A percentile compares a stretch with the other conserved stretches of the same genome.
phyloP scores from a whole-genome alignment of 768 basidiomycete genomes.

The Suillus brevipes region DNA sequence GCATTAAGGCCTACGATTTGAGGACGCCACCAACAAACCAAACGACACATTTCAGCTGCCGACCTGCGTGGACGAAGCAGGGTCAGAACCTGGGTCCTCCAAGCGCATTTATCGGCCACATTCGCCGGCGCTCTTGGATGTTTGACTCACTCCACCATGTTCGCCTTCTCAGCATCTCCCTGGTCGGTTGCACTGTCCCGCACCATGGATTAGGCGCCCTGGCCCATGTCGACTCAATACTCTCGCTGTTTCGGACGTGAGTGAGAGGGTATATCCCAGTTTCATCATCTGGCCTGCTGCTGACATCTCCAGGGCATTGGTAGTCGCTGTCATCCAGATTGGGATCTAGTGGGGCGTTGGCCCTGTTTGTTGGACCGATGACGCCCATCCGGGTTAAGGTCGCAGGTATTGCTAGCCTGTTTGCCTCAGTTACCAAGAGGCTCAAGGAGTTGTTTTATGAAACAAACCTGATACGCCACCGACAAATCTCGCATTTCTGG shows the following conservation, averaged over 20 bases:
- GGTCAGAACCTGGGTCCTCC: too few species aligned
- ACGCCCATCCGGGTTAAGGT: not conserved
- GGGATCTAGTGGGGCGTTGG: not conserved
- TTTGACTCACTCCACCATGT: not conserved
- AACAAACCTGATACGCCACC: not conserved
- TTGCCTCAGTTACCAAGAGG: not conserved
- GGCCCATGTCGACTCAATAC: not conserved
- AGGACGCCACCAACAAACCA: not conserved
- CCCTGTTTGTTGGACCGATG: not conserved
- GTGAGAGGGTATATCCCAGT: not conserved
- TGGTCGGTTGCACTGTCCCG: not conserved
- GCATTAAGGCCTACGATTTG: not conserved
- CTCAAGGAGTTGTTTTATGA: not conserved
- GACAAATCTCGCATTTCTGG: not conserved
- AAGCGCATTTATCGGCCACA: too few species aligned
- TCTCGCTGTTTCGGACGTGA: not conserved
- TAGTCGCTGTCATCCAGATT: not conserved
- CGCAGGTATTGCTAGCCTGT: not conserved
- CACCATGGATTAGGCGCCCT: not conserved
- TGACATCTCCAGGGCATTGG: not conserved
- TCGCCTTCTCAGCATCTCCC: not conserved
- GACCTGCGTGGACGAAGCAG: too few species aligned
- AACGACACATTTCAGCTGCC: not conserved
- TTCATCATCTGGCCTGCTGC: not conserved
- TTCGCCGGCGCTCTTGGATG: not conserved